Evolutionary conservation across 441 rosid genomes (phyloP).

Genomic region (Gossypium trilobum): DNA sequence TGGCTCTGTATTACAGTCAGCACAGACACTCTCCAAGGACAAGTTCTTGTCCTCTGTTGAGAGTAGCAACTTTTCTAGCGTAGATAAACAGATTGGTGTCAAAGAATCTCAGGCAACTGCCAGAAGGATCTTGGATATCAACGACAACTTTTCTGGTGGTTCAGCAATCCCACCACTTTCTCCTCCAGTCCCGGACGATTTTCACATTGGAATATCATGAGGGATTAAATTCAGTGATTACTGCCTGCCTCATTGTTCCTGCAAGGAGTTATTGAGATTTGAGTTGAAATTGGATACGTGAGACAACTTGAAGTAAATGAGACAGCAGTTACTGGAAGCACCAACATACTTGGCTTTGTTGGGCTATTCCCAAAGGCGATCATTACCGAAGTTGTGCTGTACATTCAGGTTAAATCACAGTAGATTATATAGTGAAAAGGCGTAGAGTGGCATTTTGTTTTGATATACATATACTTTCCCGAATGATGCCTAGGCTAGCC

Average conservation of each 20-base stretch:
- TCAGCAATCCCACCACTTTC: slow-evolving; percentile 56
- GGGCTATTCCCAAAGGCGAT: slow-evolving; percentile 32
- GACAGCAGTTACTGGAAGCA: slow-evolving; percentile 11
- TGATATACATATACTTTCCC: no score
- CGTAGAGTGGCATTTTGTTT: neutral
- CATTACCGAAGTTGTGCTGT: slow-evolving; percentile 42
- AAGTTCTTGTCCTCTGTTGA: slow-evolving; percentile 23
- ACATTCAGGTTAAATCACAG: slow-evolving; percentile 22
- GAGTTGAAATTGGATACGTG: neutral
- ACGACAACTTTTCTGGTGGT: slow-evolving; percentile 15
- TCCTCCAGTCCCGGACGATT: slow-evolving; percentile 42
- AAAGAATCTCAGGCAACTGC: slow-evolving; percentile 38
- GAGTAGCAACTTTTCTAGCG: slow-evolving; percentile 24
- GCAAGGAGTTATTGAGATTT: neutral
- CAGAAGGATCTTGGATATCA: slow-evolving; percentile 43
- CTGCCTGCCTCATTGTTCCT: neutral
- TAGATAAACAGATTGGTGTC: slow-evolving; percentile 24
- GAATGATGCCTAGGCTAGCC: neutral
- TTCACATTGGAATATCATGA: slow-evolving; percentile 12
- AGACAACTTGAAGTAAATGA: neutral
- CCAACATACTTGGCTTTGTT: slow-evolving; percentile 4
- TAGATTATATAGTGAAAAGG: neutral
- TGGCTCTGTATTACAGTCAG: slow-evolving; percentile 42
- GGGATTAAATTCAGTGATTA: slow-evolving; percentile 7
- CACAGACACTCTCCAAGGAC: slow-evolving; percentile 37